These are phyloP conservation scores for Aspergillus sclerotialis DNA, from an alignment of 2,329 filamentous ascomycete species.

Conservation along the genomic window DNA sequence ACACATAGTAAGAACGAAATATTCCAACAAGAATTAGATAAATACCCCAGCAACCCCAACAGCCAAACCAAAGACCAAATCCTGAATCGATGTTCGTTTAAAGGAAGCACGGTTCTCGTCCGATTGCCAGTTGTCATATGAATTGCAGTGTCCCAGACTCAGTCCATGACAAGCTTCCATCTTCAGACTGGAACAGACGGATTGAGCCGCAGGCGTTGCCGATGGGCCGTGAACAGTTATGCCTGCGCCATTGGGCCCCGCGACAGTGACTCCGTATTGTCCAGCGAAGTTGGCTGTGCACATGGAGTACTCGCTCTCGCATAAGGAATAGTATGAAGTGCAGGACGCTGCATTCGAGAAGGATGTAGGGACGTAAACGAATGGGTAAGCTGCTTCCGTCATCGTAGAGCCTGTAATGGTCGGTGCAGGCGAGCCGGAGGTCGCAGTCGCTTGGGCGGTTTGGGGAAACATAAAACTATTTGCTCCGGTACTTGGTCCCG, in stretches of 20 bases:
- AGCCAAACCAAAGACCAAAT: conserved; percentile 33
- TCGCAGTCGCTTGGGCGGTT: conserved; percentile 20
- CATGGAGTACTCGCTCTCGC: conserved; percentile 40
- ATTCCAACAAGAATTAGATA: no score
- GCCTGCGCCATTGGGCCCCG: conserved; percentile 40
- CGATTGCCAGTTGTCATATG: conserved; percentile 18
- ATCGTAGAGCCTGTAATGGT: conserved; percentile 36
- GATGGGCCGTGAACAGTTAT: conserved; percentile 42
- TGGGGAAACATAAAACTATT: conserved; percentile 30
- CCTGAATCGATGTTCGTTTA: conserved; percentile 33
- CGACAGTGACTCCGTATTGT: conserved; percentile 47
- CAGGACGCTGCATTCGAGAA: conserved; percentile 47
- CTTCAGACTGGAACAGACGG: conserved; percentile 43
- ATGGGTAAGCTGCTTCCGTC: conserved; percentile 43
- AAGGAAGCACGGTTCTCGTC: conserved; percentile 21
- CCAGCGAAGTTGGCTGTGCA: conserved; percentile 42
- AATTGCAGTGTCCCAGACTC: conserved; percentile 39
- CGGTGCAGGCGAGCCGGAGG: conserved; percentile 15
- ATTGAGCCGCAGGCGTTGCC: conserved; percentile 34
- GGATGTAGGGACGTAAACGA: conserved; percentile 47
- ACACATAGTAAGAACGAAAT: no score
- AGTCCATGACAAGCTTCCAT: conserved; percentile 42
- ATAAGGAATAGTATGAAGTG: conserved; percentile 48
- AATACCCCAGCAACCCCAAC: conserved; percentile 42
- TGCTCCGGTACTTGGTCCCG: conserved; percentile 17